These are phyloP conservation scores for Firmiana major DNA, from an alignment of 345 rosid genomes.

Conservation along the genomic window DNA sequence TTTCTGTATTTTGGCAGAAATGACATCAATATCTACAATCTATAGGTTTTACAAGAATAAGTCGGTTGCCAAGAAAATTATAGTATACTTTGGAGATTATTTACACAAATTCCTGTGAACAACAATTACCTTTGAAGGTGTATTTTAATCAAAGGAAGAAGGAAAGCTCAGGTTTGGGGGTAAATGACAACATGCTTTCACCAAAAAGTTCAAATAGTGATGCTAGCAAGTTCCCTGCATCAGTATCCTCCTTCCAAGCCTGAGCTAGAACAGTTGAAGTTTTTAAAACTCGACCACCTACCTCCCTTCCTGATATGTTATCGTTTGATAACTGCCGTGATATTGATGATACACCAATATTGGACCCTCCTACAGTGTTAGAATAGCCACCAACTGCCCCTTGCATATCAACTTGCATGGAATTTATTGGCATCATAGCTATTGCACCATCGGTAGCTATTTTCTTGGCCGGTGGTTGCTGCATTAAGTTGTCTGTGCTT, in stretches of 20 bases:
- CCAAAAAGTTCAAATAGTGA: constrained; percentile 60
- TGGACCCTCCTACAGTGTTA: constrained; percentile 32
- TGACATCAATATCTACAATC: neutral
- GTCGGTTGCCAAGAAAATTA: neutral
- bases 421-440: constrained; percentile 47
- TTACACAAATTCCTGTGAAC: constrained; percentile 14
- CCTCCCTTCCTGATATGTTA: constrained; percentile 34
- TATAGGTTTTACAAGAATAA: neutral
- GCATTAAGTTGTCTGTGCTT: constrained; percentile 55
- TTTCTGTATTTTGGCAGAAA: neutral
- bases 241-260: constrained; percentile 61
- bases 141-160: constrained; percentile 50
- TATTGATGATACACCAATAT: constrained; percentile 25
- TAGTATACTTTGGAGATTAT: neutral
- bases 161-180: constrained; percentile 56
- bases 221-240: constrained; percentile 51
- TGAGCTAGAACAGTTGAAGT: constrained; percentile 46
- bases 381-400: constrained; percentile 40
- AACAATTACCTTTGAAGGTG: neutral
- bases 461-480: constrained; percentile 67
- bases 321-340: constrained; percentile 37
- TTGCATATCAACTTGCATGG: constrained; percentile 53
- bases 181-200: constrained; percentile 64
- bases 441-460: constrained; percentile 38
- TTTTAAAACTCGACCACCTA: constrained; percentile 23